Base-by-base conservation (phyloP, 1,284 basidiomycete genomes). In the Ceratorhiza oryzae-sativae region DNA sequence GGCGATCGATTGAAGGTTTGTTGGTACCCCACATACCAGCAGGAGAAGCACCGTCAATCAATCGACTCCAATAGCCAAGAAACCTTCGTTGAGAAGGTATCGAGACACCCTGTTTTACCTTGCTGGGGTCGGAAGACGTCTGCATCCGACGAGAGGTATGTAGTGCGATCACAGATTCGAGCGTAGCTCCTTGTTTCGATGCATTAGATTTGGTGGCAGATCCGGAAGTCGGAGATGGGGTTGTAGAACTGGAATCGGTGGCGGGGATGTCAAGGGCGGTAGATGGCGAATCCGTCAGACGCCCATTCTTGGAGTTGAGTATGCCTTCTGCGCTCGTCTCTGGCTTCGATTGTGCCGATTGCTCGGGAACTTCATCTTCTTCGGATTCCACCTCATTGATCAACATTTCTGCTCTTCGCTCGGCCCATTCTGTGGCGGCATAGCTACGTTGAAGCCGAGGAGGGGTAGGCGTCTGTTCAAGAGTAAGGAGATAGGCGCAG, bases 51-150 rank as follows among this genome's bases (percentile, higher is more conserved):
- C 84, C 81, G 0, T 85, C 81, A 34, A 92, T 82, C n/a, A 90
- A 76, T 4, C 88, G 82, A 1, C 88, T 86, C 90, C 90, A 92
- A 77, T 92, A 92, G 75, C 85, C 84, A 13, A 92, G 80, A 84
- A 88, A 92, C 13, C 90, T 85, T 4, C 86, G 83, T 78, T 92
- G 91, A 73, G 88, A 90, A 0, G 90, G 89, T 74, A 92, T 91
- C 75, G 88, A 91, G 42, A 92, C 88, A 18, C 90, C 90, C 77
- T 86, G 87, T 76, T 86, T 87, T 86, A 87, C 73, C 81, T 82
- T 75, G 73, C n/a, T 77, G 75, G 71, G 20, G 82, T 81, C 3
- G 82, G 78, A 2, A 83, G 79, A 2, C 82, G 76, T 75, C 87
- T 90, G 67, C 90, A 92, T 92, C 6, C 90, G 85, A 51, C 85